phyloP scores from a whole-genome alignment of 257 asterid species.

The Nicotiana otophora region DNA sequence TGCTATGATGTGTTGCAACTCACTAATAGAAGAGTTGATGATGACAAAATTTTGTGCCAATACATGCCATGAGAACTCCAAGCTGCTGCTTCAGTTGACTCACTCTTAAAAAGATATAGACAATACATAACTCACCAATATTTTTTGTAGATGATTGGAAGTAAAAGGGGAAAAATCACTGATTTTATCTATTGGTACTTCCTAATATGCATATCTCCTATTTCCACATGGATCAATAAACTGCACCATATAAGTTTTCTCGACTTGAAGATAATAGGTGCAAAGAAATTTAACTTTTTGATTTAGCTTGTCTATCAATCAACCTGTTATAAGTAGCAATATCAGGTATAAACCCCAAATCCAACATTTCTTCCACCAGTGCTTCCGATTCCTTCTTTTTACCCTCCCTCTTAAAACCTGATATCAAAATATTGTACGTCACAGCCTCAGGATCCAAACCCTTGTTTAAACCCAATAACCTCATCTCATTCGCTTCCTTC shows the following conservation, averaged over 20 bases:
- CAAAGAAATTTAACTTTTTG: conserved; percentile 17
- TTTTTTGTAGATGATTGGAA: not conserved
- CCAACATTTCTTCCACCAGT: conserved; percentile 86
- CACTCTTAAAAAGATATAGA: not conserved
- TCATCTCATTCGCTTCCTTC: conserved; percentile 68
- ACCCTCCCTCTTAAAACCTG: conserved; percentile 59
- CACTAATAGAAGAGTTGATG: not conserved
- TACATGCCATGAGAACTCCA: not conserved
- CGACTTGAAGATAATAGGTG: not conserved
- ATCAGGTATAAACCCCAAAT: conserved; percentile 67
- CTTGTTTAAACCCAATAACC: conserved; percentile 60
- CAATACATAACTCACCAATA: not conserved
- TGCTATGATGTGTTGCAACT: not conserved
- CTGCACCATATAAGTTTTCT: not conserved
- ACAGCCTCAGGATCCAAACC: conserved; percentile 67
- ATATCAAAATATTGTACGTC: conserved; percentile 66
- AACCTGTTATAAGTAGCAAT: conserved; percentile 70
- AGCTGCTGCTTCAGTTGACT: not conserved
- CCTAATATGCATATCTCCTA: not conserved
- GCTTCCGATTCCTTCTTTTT: conserved; percentile 67
- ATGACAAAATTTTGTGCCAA: not conserved
- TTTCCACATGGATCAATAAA: not conserved
- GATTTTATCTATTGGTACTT: not conserved
- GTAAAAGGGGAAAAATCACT: not conserved
- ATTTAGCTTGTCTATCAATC: conserved; percentile 50